Evolutionary conservation across 2,329 filamentous ascomycete genomes (phyloP), one percentile per base, ranked within the genome.

Genomic region (Fusarium sp.): DNA sequence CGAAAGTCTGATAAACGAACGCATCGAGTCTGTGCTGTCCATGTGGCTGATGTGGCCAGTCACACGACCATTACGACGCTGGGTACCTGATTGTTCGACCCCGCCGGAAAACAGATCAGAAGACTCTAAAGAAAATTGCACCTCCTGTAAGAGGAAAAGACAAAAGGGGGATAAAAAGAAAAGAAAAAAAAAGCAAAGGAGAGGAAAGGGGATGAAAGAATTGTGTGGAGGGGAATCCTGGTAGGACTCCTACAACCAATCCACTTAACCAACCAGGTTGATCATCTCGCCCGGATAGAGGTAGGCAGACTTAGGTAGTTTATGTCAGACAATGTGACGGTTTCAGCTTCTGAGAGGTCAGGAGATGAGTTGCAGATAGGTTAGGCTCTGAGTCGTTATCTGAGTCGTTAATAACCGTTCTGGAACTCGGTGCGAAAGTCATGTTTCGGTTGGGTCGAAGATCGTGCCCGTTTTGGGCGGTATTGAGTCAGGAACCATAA

Each of bases 101-200:
- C 73, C 73, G 66, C 75, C 69, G 64, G 44, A 52, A 64, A 68
- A 57, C 30, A 60, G 75, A 76, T 77, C 75, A 77, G 72, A 75
- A 74, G 75, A 76, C 75, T 70, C 41, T 32, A 68, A 64, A 45
- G 38, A 61, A 56, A 60, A 58, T 55, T 28, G 50, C 60, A 36
- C 41, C 45, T 59, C 44, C 67, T 65, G 22, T 59, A 76, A 77
- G 57, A 60, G 75, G 58, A 65, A 56, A 66, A 52, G 54, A 57
- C 34, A 55, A 13, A 34, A 59, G 48, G 26, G 44, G 36, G 52
- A 58, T 26, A 68, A 55, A 68, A 66, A 36, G 45, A 52, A 67
- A 67, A 48, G n/a, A 44, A 41, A 38, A 44, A 50, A 67, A 65
- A 62, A 20, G 39, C 32, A 34, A 34, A 34, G 32, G 32, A 34